Evolutionary conservation across 2,329 filamentous ascomycete genomes (phyloP).

Genomic region (Claviceps fusiformis): DNA sequence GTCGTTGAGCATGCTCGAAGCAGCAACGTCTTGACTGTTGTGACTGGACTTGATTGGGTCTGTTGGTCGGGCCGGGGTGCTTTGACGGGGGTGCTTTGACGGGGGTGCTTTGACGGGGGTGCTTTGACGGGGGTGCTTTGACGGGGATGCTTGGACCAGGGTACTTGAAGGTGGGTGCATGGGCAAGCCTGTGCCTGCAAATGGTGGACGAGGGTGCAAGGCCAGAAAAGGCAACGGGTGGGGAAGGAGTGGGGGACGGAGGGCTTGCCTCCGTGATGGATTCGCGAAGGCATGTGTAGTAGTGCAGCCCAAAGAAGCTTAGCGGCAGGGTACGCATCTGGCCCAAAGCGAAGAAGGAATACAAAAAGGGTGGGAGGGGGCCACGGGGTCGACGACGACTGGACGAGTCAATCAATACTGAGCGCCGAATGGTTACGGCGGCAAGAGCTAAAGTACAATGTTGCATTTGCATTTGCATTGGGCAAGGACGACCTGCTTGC

Average conservation of each 20-base stretch:
- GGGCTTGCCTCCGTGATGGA: background rate
- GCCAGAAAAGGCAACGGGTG: no score
- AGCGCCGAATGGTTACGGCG: no score
- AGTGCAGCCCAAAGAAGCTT: background rate
- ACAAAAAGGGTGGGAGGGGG: background rate
- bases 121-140: background rate
- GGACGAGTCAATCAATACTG: background rate
- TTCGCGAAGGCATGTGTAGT: background rate
- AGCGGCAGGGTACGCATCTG: slow-evolving; percentile 2
- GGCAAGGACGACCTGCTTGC: background rate
- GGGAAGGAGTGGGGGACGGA: background rate
- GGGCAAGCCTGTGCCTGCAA: no score
- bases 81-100: background rate
- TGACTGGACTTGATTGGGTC: background rate
- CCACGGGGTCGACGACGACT: background rate
- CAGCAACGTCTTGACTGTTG: background rate
- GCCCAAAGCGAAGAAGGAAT: background rate
- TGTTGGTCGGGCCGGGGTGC: background rate
- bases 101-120: background rate
- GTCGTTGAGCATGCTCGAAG: background rate
- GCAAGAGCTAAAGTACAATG: background rate
- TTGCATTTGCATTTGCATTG: background rate
- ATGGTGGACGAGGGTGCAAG: no score
- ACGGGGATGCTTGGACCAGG: no score
- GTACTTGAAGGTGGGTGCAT: no score